Base-by-base conservation (phyloP, 2,329 filamentous ascomycete species). In the Aspergillus candidus region DNA sequence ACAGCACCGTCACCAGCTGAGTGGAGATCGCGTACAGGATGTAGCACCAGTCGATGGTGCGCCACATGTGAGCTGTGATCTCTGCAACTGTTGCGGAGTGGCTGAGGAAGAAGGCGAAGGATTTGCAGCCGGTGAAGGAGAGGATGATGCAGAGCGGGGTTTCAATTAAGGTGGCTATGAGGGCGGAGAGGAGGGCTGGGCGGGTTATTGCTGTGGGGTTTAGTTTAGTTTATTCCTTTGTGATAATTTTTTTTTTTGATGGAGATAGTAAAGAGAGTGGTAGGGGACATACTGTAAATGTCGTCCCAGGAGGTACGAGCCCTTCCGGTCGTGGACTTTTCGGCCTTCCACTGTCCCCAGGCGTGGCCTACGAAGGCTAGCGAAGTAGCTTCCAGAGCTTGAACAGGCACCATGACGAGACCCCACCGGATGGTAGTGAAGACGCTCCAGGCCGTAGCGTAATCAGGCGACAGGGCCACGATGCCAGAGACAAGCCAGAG, bases 381-480 rank as follows among this genome's bases (percentile, higher is more conserved):
- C 0, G 80, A 72, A 0, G 83, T 83, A 2, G 78, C 78, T 60
- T 88, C 82, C 0, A 87, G 68, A 0, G 82, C 74, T 48, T 80
- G 76, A 0, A 88, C 80, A 0, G 83, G 83, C 0, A 87, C 82
- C 83, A 88, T 88, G 27, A 88, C 69, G 1, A 88, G 68, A 0
- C 83, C 84, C 83, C 83, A 87, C 11, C 83, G 74, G 34, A 88
- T 87, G 0, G 82, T 87, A 43, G 77, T 84, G 67, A 88, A 88
- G 8, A 87, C 71, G 2, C 82, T 80, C 83, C 83, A 88, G 0
- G 83, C 82, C 0, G 83, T 87, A 0, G 82, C 79, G 59, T 88
- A 88, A 6, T 78, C 74, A 0, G 69, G 63, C 0, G 83, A 82
- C 46, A 88, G 69, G 0, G 74, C 66, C 0, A 88, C 74, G 13